Evolutionary conservation across 257 asterid species (phyloP).

Genomic region (Nicotiana knightiana): DNA sequence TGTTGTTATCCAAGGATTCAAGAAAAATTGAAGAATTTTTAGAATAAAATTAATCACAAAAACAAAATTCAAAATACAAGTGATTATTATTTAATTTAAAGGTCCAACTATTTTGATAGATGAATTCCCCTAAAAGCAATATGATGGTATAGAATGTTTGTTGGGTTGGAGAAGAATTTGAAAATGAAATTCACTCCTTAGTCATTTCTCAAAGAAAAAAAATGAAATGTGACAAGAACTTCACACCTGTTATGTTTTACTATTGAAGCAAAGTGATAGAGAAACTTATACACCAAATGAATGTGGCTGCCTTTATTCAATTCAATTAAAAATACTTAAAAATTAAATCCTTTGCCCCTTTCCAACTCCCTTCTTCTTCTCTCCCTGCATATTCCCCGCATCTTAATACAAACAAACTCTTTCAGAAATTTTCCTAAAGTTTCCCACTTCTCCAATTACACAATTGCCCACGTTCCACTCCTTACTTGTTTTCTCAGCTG

Average conservation of each 20-base stretch:
- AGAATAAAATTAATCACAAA: too few relatives aligned
- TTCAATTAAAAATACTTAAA: neutral
- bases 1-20: too few relatives aligned
- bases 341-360: neutral
- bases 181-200: neutral
- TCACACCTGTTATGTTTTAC: neutral
- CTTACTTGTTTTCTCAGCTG: neutral
- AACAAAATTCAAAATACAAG: neutral
- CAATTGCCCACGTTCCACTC: neutral
- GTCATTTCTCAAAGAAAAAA: neutral
- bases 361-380: neutral
- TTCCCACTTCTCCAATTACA: neutral
- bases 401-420: neutral
- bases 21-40: too few relatives aligned
- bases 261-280: slow-evolving; percentile 4
- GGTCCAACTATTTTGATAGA: neutral
- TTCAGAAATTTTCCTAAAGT: neutral
- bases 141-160: neutral
- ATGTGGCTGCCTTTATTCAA: neutral
- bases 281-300: neutral
- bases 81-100: too few relatives aligned
- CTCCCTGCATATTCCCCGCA: neutral
- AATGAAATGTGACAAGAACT: neutral
- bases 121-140: neutral
- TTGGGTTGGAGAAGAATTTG: neutral